A percentile compares a stretch with the other conserved stretches of the same genome.
Conservation (phyloP, 163 green algal genomes). For the Chlamydomonas reinhardtii region DNA sequence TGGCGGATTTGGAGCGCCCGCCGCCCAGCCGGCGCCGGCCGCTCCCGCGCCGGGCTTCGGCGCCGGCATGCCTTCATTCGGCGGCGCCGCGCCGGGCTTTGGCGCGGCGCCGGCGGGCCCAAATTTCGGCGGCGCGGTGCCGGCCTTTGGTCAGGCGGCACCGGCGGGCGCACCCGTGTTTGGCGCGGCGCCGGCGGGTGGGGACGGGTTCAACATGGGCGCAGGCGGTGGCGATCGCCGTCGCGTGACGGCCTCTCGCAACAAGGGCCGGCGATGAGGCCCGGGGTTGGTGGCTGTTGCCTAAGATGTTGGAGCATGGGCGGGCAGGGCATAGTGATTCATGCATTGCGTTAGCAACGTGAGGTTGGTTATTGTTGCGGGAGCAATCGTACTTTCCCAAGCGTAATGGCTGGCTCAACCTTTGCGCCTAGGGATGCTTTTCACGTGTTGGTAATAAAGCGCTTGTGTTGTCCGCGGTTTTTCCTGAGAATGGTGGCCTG, state of each 20-base stretch:
- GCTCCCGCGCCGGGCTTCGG: constrained; percentile 3
- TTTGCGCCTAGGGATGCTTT: too few relatives aligned
- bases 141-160: neutral
- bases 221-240: constrained; percentile 22
- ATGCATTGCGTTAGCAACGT: too few relatives aligned
- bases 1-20: neutral
- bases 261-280: constrained; percentile 14
- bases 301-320: too few relatives aligned
- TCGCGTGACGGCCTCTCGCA: constrained; percentile 13
- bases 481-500: too few relatives aligned
- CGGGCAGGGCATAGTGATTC: too few relatives aligned
- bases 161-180: neutral
- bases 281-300: too few relatives aligned
- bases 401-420: too few relatives aligned
- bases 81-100: neutral
- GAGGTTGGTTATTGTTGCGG: too few relatives aligned
- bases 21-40: neutral
- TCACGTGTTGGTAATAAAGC: too few relatives aligned
- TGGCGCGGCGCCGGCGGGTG: neutral
- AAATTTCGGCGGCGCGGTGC: neutral
- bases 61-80: neutral
- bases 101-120: neutral
- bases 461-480: too few relatives aligned
- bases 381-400: too few relatives aligned
- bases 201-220: constrained; percentile 31